A percentile compares a stretch with the other conserved stretches of the same genome.
Evolutionary conservation across 2,329 filamentous ascomycete genomes (phyloP).

Genomic region (Tympanopsis confertula): DNA sequence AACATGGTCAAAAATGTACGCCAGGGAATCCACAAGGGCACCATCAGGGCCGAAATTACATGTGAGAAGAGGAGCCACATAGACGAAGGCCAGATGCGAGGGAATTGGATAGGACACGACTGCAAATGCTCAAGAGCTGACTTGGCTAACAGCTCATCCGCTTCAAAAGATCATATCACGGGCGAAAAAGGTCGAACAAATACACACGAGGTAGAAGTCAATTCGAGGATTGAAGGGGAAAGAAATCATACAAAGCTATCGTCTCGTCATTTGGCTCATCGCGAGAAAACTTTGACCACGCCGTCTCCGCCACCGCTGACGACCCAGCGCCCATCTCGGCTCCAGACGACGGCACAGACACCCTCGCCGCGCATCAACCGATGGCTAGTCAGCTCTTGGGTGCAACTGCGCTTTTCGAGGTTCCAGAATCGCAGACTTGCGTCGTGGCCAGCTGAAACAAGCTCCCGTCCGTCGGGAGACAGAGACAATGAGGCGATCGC

Average conservation of each 20-base stretch:
- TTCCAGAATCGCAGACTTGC: constrained; percentile 95
- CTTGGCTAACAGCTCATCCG: not conserved
- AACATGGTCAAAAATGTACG: too few species aligned
- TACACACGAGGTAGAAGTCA: too few species aligned
- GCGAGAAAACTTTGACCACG: constrained; percentile 80
- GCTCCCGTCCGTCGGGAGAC: constrained; percentile 83
- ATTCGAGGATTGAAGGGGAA: not conserved
- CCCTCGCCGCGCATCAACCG: constrained; percentile 92
- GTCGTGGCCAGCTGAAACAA: constrained; percentile 92
- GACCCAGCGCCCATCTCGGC: constrained; percentile 85
- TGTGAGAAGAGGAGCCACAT: too few species aligned
- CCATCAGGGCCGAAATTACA: too few species aligned
- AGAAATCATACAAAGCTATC: not conserved
- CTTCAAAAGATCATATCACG: not conserved
- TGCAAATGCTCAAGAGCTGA: constrained; percentile 1
- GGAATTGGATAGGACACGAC: too few species aligned
- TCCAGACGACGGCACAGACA: constrained; percentile 90
- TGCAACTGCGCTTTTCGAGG: constrained; percentile 87
- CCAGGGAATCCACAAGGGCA: too few species aligned
- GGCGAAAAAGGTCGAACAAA: too few species aligned
- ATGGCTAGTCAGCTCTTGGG: constrained; percentile 87
- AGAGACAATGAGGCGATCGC: constrained; percentile 85
- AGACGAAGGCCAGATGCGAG: too few species aligned
- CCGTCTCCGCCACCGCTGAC: constrained; percentile 91
- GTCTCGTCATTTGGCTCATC: constrained; percentile 18